Conservation (phyloP, 257 asterid genomes). For the Phtheirospermum japonicum region DNA sequence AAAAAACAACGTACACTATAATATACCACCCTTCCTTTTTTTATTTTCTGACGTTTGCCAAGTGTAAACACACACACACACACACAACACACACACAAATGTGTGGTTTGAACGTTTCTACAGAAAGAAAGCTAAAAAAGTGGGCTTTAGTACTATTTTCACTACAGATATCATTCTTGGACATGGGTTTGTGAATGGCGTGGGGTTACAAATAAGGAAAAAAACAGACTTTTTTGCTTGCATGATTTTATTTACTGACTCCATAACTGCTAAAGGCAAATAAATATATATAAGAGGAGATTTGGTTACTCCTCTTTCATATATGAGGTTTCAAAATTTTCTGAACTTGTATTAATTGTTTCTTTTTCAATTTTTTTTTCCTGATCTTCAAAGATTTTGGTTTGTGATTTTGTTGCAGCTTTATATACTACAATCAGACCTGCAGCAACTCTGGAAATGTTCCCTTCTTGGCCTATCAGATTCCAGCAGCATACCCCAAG, state of each 20-base stretch:
- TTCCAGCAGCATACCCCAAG: slow-evolving; percentile 59
- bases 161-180: slow-evolving; percentile 63
- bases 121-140: not conserved
- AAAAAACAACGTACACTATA: slow-evolving; percentile 61
- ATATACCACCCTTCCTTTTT: too few relatives aligned
- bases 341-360: not conserved
- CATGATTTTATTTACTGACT: slow-evolving; percentile 63
- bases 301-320: slow-evolving; percentile 33
- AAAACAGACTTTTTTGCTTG: slow-evolving; percentile 41
- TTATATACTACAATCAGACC: slow-evolving; percentile 58
- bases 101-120: slow-evolving; percentile 44
- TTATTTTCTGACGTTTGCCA: slow-evolving; percentile 45
- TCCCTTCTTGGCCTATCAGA: slow-evolving; percentile 95
- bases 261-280: slow-evolving; percentile 51
- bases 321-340: slow-evolving; percentile 14
- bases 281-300: slow-evolving; percentile 21
- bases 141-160: slow-evolving; percentile 42
- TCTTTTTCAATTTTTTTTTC: not conserved
- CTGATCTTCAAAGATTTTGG: slow-evolving; percentile 52
- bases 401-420: slow-evolving; percentile 72
- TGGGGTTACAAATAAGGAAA: slow-evolving; percentile 76
- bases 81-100: slow-evolving; percentile 11
- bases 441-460: slow-evolving; percentile 94
- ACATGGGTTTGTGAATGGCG: slow-evolving; percentile 55
- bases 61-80: slow-evolving; percentile 33